Conservation (phyloP, 2,329 filamentous ascomycete species). For the Scopulariopsis brevicaulis region DNA sequence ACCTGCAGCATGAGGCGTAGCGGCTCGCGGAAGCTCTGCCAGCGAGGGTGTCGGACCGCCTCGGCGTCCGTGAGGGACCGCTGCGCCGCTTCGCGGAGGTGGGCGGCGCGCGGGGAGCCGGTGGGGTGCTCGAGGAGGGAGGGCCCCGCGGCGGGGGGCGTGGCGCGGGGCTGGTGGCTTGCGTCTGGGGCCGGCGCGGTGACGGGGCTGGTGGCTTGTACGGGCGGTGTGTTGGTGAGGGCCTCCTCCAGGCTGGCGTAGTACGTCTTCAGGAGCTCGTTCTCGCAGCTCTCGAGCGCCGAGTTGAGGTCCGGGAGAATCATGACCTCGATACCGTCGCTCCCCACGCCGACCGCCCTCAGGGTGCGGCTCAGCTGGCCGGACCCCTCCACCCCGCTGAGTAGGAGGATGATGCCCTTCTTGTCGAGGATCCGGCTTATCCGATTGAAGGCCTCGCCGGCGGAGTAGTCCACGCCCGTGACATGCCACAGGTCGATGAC, state of each 20-base stretch:
- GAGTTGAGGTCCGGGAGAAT: constrained; percentile 87
- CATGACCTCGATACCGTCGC: constrained; percentile 60
- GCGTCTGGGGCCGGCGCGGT: constrained; percentile 14
- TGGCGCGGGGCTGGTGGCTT: constrained; percentile 7
- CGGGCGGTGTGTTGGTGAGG: constrained; percentile 28
- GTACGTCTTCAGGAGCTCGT: constrained; percentile 75
- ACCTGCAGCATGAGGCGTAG: constrained; percentile 86
- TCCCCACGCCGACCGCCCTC: constrained; percentile 67
- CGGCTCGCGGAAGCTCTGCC: constrained; percentile 82
- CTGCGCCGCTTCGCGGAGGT: constrained; percentile 68
- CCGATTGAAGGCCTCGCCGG: constrained; percentile 86
- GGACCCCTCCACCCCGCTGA: constrained; percentile 71
- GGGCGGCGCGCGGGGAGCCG: constrained; percentile 57
- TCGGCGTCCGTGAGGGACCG: constrained; percentile 61
- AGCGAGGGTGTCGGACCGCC: constrained; percentile 49
- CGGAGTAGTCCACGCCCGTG: constrained; percentile 89
- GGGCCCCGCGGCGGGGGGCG: constrained; percentile 21
- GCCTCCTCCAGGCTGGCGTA: constrained; percentile 56
- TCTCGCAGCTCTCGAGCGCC: constrained; percentile 88
- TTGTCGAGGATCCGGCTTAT: constrained; percentile 75
- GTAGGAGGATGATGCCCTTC: constrained; percentile 67
- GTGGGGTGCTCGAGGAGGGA: constrained; percentile 4
- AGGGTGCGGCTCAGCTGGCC: constrained; percentile 68
- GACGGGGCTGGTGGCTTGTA: constrained; percentile 27
- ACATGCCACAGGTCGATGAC: constrained; percentile 85